Base-by-base conservation (phyloP, 257 asterid genomes). In the Vinca minor region DNA sequence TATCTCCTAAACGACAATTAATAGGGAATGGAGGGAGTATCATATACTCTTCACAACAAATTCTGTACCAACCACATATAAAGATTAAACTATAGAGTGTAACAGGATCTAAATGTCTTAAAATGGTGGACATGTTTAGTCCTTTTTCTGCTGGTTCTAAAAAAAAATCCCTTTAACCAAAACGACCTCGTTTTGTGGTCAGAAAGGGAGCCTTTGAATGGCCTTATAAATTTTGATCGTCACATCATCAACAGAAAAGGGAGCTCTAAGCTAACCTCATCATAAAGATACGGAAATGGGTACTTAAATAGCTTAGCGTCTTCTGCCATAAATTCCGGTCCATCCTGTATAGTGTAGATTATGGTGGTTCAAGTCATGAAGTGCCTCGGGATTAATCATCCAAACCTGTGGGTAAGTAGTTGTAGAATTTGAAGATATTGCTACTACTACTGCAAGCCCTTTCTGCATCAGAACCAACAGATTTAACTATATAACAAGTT, bases 321-420 rank as follows among this genome's bases (percentile, higher is more conserved):
- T 76, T 88, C 91, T 0, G 91, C 93, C 95, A 88, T 88, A 70
- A 71, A 85, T 49, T 81, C 85, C 29, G 98, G 98, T 68, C 98
- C 98, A 69, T 88, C 96, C 95, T 91, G 83, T 76, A 73, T 77
- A 73, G 32, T 64, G 64, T 48, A 63, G 65, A 70, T 68, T 69
- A 60, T 71, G 59, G 77, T 74, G 68, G 57, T 68, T 74, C 36
- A 68, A 65, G 67, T 57, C 71, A 66, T 54, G 74, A 58, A 69
- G 66, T 62, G 68, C 64, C 69, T 63, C 71, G 72, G 77, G 78
- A 59, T 59, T 65, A 58, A 69, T 63, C 75, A 73, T 76, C 67
- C 69, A 84, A 79, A 91, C 96, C 96, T 86, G 95, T 54, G 96
- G 95, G 63, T 91, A 95, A 70, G 95, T 91, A 56, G 59, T 56